Percentiles rank a stretch among this genome's conserved stretches.
phyloP scores from a whole-genome alignment of 2,329 filamentous ascomycete species.

The Hypoxylon sp. region DNA sequence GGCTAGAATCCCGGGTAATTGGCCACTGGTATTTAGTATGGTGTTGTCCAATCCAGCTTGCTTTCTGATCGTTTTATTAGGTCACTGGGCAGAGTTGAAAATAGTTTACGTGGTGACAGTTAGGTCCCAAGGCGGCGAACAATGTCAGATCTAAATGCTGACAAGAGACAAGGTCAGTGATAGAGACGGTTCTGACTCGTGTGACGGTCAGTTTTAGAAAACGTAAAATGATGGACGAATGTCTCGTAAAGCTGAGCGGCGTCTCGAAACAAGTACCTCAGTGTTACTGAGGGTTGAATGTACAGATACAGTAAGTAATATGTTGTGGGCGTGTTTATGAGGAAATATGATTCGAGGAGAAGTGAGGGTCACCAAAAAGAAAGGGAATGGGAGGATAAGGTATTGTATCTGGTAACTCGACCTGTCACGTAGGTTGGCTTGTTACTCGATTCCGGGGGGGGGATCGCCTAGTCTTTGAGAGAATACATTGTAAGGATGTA shows the following conservation, averaged over 20 bases:
- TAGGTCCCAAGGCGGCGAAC: slow-evolving; percentile 31
- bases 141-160: slow-evolving; percentile 46
- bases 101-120: slow-evolving; percentile 38
- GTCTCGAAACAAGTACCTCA: slow-evolving; percentile 32
- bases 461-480: slow-evolving; percentile 24
- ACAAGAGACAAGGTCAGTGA: slow-evolving; percentile 35
- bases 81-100: slow-evolving; percentile 21
- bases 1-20: slow-evolving; percentile 47
- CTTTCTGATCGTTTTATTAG: slow-evolving; percentile 27
- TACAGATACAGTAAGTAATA: slow-evolving; percentile 41
- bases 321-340: slow-evolving; percentile 29
- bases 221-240: slow-evolving; percentile 31
- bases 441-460: slow-evolving; percentile 35
- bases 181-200: slow-evolving; percentile 26
- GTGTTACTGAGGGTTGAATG: slow-evolving; percentile 21
- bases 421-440: slow-evolving; percentile 34
- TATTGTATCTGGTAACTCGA: slow-evolving; percentile 39
- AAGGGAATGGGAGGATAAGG: slow-evolving; percentile 37
- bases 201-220: slow-evolving; percentile 38
- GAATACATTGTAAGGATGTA: slow-evolving; percentile 3
- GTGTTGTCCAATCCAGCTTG: slow-evolving; percentile 31
- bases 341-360: slow-evolving; percentile 44
- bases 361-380: slow-evolving; percentile 23
- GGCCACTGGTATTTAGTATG: slow-evolving; percentile 37
- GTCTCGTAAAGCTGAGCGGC: slow-evolving; percentile 33